Conservation (phyloP, 176 grass and related monocot genomes). For the Bonia amplexicaulis region DNA sequence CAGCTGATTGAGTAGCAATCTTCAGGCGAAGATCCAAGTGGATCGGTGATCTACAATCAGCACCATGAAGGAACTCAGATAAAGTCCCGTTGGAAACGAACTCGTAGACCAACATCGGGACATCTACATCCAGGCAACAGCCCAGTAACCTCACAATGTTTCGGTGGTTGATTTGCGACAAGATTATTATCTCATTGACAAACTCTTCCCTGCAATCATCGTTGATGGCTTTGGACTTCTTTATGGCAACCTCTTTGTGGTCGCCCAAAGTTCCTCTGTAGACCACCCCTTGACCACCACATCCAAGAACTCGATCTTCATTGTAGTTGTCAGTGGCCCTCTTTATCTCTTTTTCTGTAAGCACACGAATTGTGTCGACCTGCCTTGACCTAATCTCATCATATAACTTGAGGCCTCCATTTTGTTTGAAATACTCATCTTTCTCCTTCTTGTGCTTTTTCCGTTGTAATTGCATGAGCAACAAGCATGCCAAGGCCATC, state of each 20-base stretch:
- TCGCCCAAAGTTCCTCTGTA: conserved; percentile 42
- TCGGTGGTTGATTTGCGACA: conserved; percentile 55
- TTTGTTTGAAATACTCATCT: conserved; percentile 20
- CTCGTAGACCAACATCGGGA: conserved; percentile 42
- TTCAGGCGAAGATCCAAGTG: conserved; percentile 34
- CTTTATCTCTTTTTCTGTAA: conserved; percentile 14
- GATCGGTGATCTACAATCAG: neutral
- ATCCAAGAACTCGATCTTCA: conserved; percentile 27
- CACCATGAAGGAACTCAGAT: conserved; percentile 36
- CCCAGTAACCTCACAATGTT: conserved; percentile 45
- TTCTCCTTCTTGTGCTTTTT: conserved; percentile 5
- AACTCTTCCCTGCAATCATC: conserved; percentile 40
- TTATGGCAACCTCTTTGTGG: conserved; percentile 41
- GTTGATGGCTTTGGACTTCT: conserved; percentile 37
- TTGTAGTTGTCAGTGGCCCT: conserved; percentile 31
- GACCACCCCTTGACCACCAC: conserved; percentile 44
- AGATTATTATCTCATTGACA: conserved; percentile 55
- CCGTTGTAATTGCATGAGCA: conserved; percentile 7
- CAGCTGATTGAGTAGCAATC: conserved; percentile 37
- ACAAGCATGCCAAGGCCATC: neutral
- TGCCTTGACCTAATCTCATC: conserved; percentile 34
- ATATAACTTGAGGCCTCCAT: conserved; percentile 27
- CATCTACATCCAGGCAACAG: conserved; percentile 42
- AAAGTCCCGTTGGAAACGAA: conserved; percentile 45
- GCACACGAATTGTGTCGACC: conserved; percentile 4